phyloP scores from a whole-genome alignment of 2,329 filamentous ascomycete genomes.

The Calonectria pteridis region DNA sequence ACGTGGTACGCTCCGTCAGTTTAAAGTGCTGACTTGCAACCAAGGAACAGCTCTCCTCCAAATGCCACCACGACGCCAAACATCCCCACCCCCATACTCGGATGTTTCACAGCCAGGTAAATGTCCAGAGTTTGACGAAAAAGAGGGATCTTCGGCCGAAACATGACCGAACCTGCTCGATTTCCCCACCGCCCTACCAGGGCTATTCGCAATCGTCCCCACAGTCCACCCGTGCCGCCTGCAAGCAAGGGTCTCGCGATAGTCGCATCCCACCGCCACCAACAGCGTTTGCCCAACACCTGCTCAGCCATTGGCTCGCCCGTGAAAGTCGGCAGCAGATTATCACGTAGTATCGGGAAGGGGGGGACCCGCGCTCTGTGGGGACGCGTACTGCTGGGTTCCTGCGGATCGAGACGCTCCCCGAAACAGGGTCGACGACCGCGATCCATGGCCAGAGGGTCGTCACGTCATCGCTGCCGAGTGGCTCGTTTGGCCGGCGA shows the following conservation, averaged over 20 bases:
- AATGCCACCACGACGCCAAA: background rate
- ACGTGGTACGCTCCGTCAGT: background rate
- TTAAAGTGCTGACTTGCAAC: background rate
- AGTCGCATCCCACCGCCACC: background rate
- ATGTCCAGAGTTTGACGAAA: background rate
- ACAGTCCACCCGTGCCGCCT: background rate
- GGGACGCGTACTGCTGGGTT: background rate
- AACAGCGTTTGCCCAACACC: background rate
- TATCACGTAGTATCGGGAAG: conserved; percentile 9
- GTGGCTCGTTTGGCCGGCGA: background rate
- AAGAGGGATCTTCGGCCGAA: background rate
- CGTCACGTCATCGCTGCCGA: background rate
- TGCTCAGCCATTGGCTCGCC: background rate
- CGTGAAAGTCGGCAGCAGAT: background rate
- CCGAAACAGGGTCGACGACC: background rate
- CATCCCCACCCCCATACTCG: background rate
- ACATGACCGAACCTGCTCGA: background rate
- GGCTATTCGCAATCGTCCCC: background rate
- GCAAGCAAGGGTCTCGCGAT: background rate
- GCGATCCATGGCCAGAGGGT: background rate
- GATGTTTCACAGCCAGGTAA: background rate
- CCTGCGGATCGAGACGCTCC: background rate
- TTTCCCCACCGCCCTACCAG: background rate
- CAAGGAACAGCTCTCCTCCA: background rate
- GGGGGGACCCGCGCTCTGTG: background rate